A percentile compares a stretch with the other conserved stretches of the same genome.
Evolutionary conservation across 2,329 filamentous ascomycete species (phyloP).

Genomic region (Ramichloridium luteum): DNA sequence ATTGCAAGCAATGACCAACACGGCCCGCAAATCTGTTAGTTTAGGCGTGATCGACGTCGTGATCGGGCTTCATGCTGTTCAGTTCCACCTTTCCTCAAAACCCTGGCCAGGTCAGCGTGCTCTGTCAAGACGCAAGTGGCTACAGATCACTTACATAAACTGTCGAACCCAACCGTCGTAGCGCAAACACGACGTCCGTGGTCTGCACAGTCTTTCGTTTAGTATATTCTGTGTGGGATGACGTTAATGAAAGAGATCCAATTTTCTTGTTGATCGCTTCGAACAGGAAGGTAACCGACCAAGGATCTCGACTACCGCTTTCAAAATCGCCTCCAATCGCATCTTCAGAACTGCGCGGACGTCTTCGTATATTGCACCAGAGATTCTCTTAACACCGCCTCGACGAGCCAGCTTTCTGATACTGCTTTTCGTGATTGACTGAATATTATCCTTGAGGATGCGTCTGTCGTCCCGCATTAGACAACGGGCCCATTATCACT

Average conservation of each 20-base stretch:
- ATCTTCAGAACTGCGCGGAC: slow-evolving; percentile 42
- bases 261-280: neutral
- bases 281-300: slow-evolving; percentile 2
- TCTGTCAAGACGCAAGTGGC: slow-evolving; percentile 8
- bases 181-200: slow-evolving; percentile 48
- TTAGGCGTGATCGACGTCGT: too few relatives aligned
- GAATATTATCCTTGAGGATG: slow-evolving; percentile 97
- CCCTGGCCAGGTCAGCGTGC: slow-evolving; percentile 10
- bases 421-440: slow-evolving; percentile 75
- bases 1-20: too few relatives aligned
- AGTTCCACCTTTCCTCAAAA: slow-evolving; percentile 5
- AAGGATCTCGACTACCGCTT: slow-evolving; percentile 13
- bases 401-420: slow-evolving; percentile 59
- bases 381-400: slow-evolving; percentile 66
- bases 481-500: neutral
- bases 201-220: slow-evolving; percentile 51
- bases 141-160: slow-evolving; percentile 14
- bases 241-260: neutral
- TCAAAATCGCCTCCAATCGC: slow-evolving; percentile 39
- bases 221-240: slow-evolving; percentile 38
- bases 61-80: neutral
- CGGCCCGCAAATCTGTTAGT: too few relatives aligned
- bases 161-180: slow-evolving; percentile 26
- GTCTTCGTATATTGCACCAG: slow-evolving; percentile 51
- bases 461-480: slow-evolving; percentile 49